phyloP scores from a whole-genome alignment of 768 basidiomycete genomes.

The Tubosaeta sp. region DNA sequence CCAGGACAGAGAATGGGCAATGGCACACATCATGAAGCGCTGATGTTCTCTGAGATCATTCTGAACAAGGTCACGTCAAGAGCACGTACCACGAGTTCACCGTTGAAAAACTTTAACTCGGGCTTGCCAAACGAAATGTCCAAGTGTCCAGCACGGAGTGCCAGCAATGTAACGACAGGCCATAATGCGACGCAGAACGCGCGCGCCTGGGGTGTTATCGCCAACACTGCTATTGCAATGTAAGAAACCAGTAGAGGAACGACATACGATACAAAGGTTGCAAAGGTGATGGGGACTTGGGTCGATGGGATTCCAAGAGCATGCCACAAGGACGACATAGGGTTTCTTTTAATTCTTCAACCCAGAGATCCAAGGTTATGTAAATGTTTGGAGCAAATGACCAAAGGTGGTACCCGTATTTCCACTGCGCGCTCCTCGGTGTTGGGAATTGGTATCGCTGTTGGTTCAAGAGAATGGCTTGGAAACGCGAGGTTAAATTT shows the following conservation, averaged over 20 bases:
- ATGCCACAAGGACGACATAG: neutral
- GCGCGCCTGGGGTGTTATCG: slow-evolving; percentile 42
- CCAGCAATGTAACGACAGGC: slow-evolving; percentile 40
- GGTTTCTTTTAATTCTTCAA: neutral
- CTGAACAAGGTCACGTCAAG: neutral
- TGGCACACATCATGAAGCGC: slow-evolving; percentile 11
- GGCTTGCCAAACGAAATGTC: slow-evolving; percentile 6
- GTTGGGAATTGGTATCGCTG: no score
- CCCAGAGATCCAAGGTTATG: neutral
- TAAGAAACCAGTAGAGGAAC: slow-evolving; percentile 43
- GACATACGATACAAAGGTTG: slow-evolving; percentile 34
- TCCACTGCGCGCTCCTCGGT: no score
- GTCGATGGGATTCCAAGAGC: neutral
- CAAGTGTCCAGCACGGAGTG: slow-evolving; percentile 35
- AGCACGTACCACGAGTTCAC: slow-evolving; percentile 9
- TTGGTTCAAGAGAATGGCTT: no score
- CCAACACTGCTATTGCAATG: slow-evolving; percentile 47
- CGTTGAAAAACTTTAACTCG: slow-evolving; percentile 3
- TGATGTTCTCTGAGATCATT: neutral
- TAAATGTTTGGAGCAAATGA: neutral
- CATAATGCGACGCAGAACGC: slow-evolving; percentile 42
- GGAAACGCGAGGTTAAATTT: no score
- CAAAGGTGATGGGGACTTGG: slow-evolving; percentile 26
- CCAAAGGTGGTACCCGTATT: neutral
- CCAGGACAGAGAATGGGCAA: slow-evolving; percentile 13